These are phyloP conservation scores for Cochlearia excelsa DNA, from an alignment of 345 rosid species.

Conservation along the genomic window DNA sequence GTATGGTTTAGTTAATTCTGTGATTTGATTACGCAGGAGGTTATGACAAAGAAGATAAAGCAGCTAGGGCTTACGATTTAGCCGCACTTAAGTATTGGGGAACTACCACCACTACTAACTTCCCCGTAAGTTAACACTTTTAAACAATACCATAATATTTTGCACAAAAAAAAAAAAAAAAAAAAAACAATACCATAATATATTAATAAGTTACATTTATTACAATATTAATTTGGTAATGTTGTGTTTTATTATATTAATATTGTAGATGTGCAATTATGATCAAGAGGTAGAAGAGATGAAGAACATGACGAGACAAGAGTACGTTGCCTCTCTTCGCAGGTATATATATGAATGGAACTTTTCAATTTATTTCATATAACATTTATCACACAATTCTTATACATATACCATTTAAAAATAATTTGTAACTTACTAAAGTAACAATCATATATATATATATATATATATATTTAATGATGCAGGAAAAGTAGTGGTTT, in stretches of 20 bases:
- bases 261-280: conserved; percentile 63
- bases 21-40: conserved; percentile 51
- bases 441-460: conserved; percentile 19
- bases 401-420: not conserved
- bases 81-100: conserved; percentile 98
- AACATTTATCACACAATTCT: not conserved
- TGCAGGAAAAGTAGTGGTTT: conserved; percentile 94
- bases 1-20: not conserved
- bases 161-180: too few relatives aligned
- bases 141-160: not conserved
- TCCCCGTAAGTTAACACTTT: conserved; percentile 50
- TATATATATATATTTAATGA: conserved; percentile 16
- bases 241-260: conserved; percentile 1
- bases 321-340: conserved; percentile 84
- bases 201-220: not conserved
- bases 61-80: conserved; percentile 89
- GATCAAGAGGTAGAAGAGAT: conserved; percentile 89
- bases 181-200: not conserved
- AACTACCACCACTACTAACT: conserved; percentile 82
- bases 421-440: not conserved
- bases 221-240: not conserved
- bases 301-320: conserved; percentile 96
- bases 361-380: conserved; percentile 25
- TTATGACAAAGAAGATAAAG: conserved; percentile 96
- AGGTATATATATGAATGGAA: conserved; percentile 47